These are phyloP conservation scores for Oleoguttula mirabilis DNA, from an alignment of 495 filamentous ascomycete species.

Conservation along the genomic window DNA sequence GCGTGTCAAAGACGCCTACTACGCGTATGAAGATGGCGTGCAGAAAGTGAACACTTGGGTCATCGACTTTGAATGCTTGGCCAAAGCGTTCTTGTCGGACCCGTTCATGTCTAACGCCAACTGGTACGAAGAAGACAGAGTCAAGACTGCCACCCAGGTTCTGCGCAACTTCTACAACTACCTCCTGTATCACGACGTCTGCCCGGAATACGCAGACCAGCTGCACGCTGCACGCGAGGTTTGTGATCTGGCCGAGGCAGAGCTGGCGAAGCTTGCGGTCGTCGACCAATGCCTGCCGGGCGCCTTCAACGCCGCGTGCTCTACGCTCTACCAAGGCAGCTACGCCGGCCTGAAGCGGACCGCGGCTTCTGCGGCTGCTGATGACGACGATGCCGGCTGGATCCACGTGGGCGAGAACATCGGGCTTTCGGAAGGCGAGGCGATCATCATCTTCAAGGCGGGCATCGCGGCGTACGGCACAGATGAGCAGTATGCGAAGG, in stretches of 20 bases:
- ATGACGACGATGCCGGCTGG: conserved; percentile 28
- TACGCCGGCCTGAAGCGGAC: conserved; percentile 28
- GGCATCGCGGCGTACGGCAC: conserved; percentile 29
- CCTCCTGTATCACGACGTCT: conserved; percentile 69
- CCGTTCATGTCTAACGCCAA: conserved; percentile 36
- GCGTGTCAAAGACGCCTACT: conserved; percentile 4
- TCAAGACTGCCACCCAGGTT: conserved; percentile 45
- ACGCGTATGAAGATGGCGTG: conserved; percentile 25
- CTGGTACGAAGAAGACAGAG: conserved; percentile 33
- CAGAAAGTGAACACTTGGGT: conserved; percentile 44
- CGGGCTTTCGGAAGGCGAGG: conserved; percentile 23
- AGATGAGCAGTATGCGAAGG: conserved; percentile 20
- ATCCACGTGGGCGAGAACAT: conserved; percentile 20
- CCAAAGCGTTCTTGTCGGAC: conserved; percentile 57
- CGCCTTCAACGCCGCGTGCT: conserved; percentile 57
- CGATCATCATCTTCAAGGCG: conserved; percentile 31
- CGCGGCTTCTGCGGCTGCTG: background rate
- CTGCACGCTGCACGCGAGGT: conserved; percentile 52
- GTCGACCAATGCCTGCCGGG: conserved; percentile 49
- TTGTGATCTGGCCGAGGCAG: conserved; percentile 55
- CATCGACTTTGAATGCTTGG: conserved; percentile 70
- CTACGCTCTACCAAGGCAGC: conserved; percentile 45
- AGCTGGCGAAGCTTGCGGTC: conserved; percentile 47
- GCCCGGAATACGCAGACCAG: conserved; percentile 60
- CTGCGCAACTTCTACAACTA: conserved; percentile 85